Evolutionary conservation across 2,329 filamentous ascomycete species (phyloP), one percentile per base, ranked within the genome.

Genomic region (Rhinocladiella similis): DNA sequence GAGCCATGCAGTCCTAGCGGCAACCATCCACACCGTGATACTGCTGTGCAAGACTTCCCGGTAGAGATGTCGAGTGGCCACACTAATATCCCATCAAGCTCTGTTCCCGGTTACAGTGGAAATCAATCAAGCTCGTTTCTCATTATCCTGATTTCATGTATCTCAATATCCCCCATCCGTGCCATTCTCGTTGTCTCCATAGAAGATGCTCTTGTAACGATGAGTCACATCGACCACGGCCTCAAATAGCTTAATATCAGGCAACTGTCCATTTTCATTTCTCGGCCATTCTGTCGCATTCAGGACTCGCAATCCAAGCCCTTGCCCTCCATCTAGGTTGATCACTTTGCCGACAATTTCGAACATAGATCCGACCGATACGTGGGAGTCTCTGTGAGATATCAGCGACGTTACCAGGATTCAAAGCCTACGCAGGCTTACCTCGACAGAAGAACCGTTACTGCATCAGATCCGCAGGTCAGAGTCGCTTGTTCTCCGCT

Each of bases 141-240:
- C 22, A 20, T 45, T 45, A 22, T 46, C n/a, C 22, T n/a, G 3
- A 19, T 12, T 9, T 47, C 27, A 20, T 47, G 36, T 18, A 12
- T 35, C 42, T 63, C 61, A 59, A 57, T 56, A 56, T 41, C 61
- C 60, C 14, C 47, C 53, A 33, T 59, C 51, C 42, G 45, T 47
- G 12, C 56, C 60, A 13, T 52, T 54, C 27, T 62, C 63, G n/a
- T 48, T 39, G 12, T 57, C 78, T 53, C 83, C 82, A 68, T 89
- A 91, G 70, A 97, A 97, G 50, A 97, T 87, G 59, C 85, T 79
- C 68, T 88, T 89, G 70, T 91, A 84, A 48, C 86, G 83, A 74
- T 97, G 92, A 33, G 91, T 94, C 35, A 85, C 87, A 56, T 97
- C 89, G 14, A 96, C 92, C 2, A 97, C 88, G 0, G 87, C 84